Percentiles rank a stretch among this genome's conserved stretches.
Conservation (phyloP, 495 filamentous ascomycete species). For the Daldinia vernicosa region DNA sequence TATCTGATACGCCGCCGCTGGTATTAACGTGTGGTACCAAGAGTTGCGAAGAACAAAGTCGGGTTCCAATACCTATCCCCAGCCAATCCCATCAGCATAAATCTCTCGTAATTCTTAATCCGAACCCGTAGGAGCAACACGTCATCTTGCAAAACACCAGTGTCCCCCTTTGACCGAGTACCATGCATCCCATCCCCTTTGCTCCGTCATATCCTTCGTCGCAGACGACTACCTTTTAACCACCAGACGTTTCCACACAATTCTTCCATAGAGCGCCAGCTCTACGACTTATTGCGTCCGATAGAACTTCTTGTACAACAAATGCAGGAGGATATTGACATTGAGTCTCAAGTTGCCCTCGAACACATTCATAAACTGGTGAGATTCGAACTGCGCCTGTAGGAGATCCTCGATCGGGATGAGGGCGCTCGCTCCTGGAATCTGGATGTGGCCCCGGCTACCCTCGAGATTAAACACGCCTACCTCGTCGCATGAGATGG, state of each 20-base stretch:
- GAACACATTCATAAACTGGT: slow-evolving; percentile 93
- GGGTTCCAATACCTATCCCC: slow-evolving; percentile 21
- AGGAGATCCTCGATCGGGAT: slow-evolving; percentile 92
- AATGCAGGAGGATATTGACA: slow-evolving; percentile 93
- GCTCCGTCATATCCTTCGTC: slow-evolving; percentile 15
- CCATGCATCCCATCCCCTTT: slow-evolving; percentile 22
- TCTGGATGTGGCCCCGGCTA: slow-evolving; percentile 90
- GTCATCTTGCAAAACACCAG: slow-evolving; percentile 30
- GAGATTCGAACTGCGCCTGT: slow-evolving; percentile 95
- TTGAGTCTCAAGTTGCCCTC: slow-evolving; percentile 88
- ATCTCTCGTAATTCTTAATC: slow-evolving; percentile 15
- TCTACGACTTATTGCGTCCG: slow-evolving; percentile 67
- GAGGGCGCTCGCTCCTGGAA: slow-evolving; percentile 90
- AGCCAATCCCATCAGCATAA: slow-evolving; percentile 22
- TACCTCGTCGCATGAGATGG: slow-evolving; percentile 92
- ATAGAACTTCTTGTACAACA: slow-evolving; percentile 99
- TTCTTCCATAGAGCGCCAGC: slow-evolving; percentile 8
- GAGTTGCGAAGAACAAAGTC: slow-evolving; percentile 30
- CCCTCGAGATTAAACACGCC: slow-evolving; percentile 95
- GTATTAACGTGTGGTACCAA: slow-evolving; percentile 33
- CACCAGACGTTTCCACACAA: background rate
- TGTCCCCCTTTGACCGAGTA: slow-evolving; percentile 24
- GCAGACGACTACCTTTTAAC: slow-evolving; percentile 8
- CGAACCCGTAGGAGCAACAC: slow-evolving; percentile 13
- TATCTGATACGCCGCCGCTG: slow-evolving; percentile 33